Base-by-base conservation (phyloP, 1,284 basidiomycete genomes). In the Cutaneotrichosporon sp. region DNA sequence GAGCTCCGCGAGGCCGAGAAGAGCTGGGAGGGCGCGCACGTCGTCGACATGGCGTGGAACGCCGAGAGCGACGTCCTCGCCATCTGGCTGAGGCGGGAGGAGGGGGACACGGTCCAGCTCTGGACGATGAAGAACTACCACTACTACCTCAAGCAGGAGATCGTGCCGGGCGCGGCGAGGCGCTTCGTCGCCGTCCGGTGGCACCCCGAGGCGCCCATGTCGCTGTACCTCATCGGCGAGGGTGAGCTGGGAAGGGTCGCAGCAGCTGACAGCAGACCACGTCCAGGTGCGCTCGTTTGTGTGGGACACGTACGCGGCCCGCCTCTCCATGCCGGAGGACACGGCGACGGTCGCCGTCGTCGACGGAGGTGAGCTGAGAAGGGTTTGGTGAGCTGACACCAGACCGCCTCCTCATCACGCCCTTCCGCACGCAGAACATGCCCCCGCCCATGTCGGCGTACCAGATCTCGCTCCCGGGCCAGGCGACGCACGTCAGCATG, bases 111-210 rank as follows among this genome's bases (percentile, higher is more conserved):
- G 49, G 91, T 99, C 22, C 97, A 99, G 80, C 81, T 99, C 2
- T 99, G 94, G 93, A 91, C 92, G 0, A 92, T 85, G 25, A 89
- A 90, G 53, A 99, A 99, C 77, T 99, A 97, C 78, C 90, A 97
- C 76, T 97, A 95, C 91, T 93, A 95, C 79, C 84, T 98, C 60
- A 97, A 97, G 78, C 91, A 94, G 74, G 91, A 95, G 72, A 82
- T 95, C 53, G 71, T 79, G 16, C 85, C 88, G 0, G 51, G 34
- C 3, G 63, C 72, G 3, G 56, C 68, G 6, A 70, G 64, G n/a
- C 84, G 85, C 38, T 91, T 92, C 72, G 88, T 85, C 1, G 86
- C 84, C 1, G 81, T 94, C 18, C 69, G 72, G 24, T 97, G 95
- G 95, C 93, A 99, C 75, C 89, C 92, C 0, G 97, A 99, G 77